Percentiles rank a stretch among this genome's conserved stretches.
Evolutionary conservation across 257 asterid species (phyloP).

Genomic region (Solanum tarijense): DNA sequence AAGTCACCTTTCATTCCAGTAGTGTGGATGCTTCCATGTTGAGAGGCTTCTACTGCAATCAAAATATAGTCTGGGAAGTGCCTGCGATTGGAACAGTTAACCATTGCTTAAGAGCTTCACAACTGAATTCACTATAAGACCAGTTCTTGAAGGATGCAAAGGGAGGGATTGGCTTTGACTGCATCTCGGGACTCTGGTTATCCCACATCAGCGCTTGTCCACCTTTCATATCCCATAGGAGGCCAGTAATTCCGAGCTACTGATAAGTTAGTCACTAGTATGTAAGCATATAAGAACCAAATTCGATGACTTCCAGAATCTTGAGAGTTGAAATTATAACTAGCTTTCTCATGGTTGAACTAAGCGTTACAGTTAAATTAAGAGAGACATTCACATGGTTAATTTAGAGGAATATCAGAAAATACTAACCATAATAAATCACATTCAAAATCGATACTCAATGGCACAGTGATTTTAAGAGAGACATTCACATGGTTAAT

Average conservation of each 20-base stretch:
- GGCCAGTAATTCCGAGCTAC: constrained; percentile 13
- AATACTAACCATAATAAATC: not conserved
- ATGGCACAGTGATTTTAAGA: not conserved
- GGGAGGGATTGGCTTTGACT: constrained; percentile 69
- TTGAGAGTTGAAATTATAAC: not conserved
- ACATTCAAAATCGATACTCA: not conserved
- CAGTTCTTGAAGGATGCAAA: constrained; percentile 18
- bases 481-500: not conserved
- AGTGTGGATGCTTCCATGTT: constrained; percentile 47
- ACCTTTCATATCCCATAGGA: constrained; percentile 39
- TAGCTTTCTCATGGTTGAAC: not conserved
- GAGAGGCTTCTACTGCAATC: constrained; percentile 61
- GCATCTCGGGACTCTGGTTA: constrained; percentile 12
- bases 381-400: not conserved
- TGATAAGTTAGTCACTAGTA: constrained; percentile 29
- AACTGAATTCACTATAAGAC: constrained; percentile 29
- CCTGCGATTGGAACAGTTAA: constrained; percentile 54
- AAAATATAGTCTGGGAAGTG: constrained; percentile 69
- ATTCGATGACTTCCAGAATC: constrained; percentile 56
- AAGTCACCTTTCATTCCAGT: constrained; percentile 78
- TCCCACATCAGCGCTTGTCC: constrained; percentile 44
- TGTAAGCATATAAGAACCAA: constrained; percentile 63
- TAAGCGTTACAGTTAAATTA: not conserved
- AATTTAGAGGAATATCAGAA: not conserved
- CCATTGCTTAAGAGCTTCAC: constrained; percentile 48